These are phyloP conservation scores for Amanita jacksonii DNA, from an alignment of 768 basidiomycete species.

Conservation along the genomic window DNA sequence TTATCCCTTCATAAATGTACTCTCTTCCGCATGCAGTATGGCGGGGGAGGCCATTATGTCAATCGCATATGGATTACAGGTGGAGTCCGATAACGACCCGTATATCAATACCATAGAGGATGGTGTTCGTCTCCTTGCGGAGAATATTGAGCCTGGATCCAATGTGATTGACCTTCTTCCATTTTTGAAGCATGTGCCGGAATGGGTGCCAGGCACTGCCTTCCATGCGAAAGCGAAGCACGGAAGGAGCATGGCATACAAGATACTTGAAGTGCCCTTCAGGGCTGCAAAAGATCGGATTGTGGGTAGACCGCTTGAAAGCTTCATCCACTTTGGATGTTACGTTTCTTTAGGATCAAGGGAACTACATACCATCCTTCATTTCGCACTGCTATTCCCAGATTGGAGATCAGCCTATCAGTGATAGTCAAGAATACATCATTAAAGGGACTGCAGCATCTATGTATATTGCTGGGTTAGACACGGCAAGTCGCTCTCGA, in stretches of 20 bases:
- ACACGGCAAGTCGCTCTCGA: conserved; percentile 12
- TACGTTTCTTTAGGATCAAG: conserved; percentile 11
- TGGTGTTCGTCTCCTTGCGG: background rate
- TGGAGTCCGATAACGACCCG: background rate
- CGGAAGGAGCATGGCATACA: no score
- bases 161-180: conserved; percentile 6
- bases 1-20: conserved; percentile 2
- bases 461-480: conserved; percentile 16
- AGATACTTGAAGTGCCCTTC: no score
- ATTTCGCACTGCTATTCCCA: conserved; percentile 10
- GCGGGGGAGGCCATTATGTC: conserved; percentile 15
- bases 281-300: conserved; percentile 15
- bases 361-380: conserved; percentile 12
- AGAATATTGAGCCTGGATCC: background rate
- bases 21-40: conserved; percentile 23
- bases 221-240: no score
- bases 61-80: background rate
- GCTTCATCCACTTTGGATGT: conserved; percentile 13
- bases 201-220: background rate
- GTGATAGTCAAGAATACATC: conserved; percentile 14
- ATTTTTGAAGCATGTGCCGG: conserved; percentile 14
- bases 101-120: background rate
- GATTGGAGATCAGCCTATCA: conserved; percentile 9
- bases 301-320: conserved; percentile 21
- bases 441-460: conserved; percentile 16